These are phyloP conservation scores for Trichosporon asahii DNA, from an alignment of 1,284 basidiomycete genomes.

Conservation along the genomic window DNA sequence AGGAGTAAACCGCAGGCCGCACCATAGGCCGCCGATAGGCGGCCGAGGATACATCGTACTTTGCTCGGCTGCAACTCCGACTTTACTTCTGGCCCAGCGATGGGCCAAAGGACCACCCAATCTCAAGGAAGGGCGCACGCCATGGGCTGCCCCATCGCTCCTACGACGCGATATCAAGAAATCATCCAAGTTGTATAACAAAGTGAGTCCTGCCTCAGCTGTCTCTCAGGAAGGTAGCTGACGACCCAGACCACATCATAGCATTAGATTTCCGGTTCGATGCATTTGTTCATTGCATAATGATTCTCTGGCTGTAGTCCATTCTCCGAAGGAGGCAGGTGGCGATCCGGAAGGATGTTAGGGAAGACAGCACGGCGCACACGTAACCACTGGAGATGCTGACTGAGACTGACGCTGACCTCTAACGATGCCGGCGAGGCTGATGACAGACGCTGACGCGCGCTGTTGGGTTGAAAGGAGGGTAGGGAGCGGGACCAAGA, in stretches of 20 bases:
- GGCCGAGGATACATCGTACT: too few species aligned
- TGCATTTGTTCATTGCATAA: slow-evolving; percentile 2
- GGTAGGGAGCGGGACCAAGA: too few species aligned
- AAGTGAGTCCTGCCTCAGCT: background rate
- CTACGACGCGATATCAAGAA: background rate
- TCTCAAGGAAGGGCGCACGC: too few species aligned
- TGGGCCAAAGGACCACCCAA: too few species aligned
- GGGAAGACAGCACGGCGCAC: too few species aligned
- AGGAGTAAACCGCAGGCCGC: slow-evolving; percentile 28
- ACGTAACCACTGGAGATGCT: background rate
- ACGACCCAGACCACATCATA: background rate
- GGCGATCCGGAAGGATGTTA: too few species aligned
- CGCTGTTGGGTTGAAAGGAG: too few species aligned
- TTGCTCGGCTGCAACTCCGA: too few species aligned
- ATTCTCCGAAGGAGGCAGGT: background rate
- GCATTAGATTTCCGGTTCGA: background rate
- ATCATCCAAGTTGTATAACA: background rate
- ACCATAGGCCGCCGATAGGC: too few species aligned
- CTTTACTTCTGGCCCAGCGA: too few species aligned
- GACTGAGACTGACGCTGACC: background rate
- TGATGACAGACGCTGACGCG: background rate
- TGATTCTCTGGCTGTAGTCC: background rate
- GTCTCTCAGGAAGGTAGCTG: background rate
- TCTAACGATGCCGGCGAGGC: too few species aligned
- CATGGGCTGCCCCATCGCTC: too few species aligned